Percentiles rank a stretch among this genome's conserved stretches.
Evolutionary conservation across 1,284 basidiomycete species (phyloP).

Genomic region (Ceratobasidium sp.): DNA sequence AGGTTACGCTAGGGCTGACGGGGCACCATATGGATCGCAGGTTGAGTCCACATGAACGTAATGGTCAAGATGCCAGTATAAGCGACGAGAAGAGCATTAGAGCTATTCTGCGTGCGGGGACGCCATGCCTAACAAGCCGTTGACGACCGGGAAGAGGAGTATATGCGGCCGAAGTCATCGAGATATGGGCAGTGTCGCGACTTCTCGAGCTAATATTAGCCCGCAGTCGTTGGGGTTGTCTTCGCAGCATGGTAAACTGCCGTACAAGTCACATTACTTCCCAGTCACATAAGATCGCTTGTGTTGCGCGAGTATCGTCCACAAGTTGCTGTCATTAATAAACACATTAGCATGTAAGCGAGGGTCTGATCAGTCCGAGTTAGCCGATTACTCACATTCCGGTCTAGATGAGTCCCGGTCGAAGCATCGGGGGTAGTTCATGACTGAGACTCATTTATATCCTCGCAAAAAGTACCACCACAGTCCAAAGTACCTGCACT

Average conservation of each 20-base stretch:
- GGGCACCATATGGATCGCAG: slow-evolving; percentile 8
- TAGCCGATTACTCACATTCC: background rate
- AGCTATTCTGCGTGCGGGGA: background rate
- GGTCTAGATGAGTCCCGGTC: too few species aligned
- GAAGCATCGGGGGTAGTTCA: background rate
- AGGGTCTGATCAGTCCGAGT: background rate
- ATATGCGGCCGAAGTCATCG: background rate
- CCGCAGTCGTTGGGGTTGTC: background rate
- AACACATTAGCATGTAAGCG: slow-evolving; percentile 2
- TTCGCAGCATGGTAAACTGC: background rate
- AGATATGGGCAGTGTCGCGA: background rate
- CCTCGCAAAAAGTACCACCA: slow-evolving; percentile 7
- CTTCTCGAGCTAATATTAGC: slow-evolving; percentile 25
- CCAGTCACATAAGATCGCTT: background rate
- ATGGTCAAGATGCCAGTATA: background rate
- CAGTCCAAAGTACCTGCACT: slow-evolving; percentile 24
- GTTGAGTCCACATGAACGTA: slow-evolving; percentile 5
- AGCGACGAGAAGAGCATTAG: background rate
- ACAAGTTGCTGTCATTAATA: slow-evolving; percentile 1
- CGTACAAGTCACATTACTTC: background rate
- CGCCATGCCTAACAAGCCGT: background rate
- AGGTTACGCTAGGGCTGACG: background rate
- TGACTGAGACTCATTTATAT: background rate
- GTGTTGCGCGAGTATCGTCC: background rate
- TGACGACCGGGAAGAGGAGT: slow-evolving; percentile 7